A percentile compares a stretch with the other conserved stretches of the same genome.
These are phyloP conservation scores for Solanum hybrid DNA, from an alignment of 305 asterid genomes.

Conservation along the genomic window DNA sequence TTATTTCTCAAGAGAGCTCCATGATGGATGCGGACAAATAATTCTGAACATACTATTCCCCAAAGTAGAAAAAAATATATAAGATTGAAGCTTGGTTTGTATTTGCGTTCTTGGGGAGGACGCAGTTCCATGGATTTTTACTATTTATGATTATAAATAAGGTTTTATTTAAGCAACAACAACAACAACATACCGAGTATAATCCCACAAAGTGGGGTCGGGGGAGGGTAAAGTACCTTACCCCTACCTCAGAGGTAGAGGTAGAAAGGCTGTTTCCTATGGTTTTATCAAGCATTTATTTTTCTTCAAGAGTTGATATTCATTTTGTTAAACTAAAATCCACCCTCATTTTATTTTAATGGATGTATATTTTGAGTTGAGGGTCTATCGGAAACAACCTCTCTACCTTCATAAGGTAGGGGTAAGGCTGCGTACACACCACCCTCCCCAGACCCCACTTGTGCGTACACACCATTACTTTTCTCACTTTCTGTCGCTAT, in stretches of 20 bases:
- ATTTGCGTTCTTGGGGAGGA: neutral
- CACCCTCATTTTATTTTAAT: neutral
- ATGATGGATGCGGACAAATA: neutral
- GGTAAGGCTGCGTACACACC: neutral
- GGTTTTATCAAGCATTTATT: neutral
- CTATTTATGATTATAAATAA: neutral
- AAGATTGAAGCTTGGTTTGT: neutral
- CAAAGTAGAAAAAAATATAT: neutral
- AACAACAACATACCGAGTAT: neutral
- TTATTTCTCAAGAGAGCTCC: neutral
- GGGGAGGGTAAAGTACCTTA: neutral
- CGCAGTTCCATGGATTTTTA: neutral
- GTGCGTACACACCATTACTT: neutral
- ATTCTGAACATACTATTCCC: neutral
- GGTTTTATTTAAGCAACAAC: neutral
- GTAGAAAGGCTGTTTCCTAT: neutral
- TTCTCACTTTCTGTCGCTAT: neutral
- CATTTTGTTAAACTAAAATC: neutral
- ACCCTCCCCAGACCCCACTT: neutral
- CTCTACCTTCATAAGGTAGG: neutral
- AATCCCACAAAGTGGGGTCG: neutral
- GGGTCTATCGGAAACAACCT: neutral
- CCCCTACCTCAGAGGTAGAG: neutral
- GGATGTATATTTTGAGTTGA: neutral
- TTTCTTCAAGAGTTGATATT: neutral